A percentile compares a stretch with the other conserved stretches of the same genome.
These are phyloP conservation scores for Suillus variegatus DNA, from an alignment of 768 basidiomycete species.

Conservation along the genomic window DNA sequence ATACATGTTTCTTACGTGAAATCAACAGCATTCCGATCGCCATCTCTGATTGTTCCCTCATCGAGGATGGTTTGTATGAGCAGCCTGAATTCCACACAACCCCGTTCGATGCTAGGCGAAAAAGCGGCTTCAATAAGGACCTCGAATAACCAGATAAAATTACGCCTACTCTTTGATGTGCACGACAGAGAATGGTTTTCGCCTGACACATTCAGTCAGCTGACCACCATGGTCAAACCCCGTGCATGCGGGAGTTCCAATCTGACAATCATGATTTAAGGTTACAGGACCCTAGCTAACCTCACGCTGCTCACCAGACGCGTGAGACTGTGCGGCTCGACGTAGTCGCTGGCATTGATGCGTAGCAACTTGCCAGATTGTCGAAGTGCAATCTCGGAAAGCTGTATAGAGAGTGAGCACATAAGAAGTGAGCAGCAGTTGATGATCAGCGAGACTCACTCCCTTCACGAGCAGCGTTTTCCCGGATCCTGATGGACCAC, in stretches of 20 bases:
- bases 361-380: slow-evolving; percentile 40
- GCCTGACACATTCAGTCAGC: slow-evolving; percentile 43
- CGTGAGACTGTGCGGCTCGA: slow-evolving; percentile 42
- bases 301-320: slow-evolving; percentile 26
- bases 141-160: neutral
- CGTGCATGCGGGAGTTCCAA: slow-evolving; percentile 37
- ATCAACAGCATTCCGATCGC: slow-evolving; percentile 16
- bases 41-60: slow-evolving; percentile 46
- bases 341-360: slow-evolving; percentile 49
- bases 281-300: neutral
- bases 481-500: slow-evolving; percentile 37
- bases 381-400: slow-evolving; percentile 47
- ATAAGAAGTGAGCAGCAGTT: neutral
- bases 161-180: slow-evolving; percentile 23
- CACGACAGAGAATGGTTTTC: slow-evolving; percentile 39
- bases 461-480: slow-evolving; percentile 46
- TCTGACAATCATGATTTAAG: slow-evolving; percentile 10
- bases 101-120: slow-evolving; percentile 37
- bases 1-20: slow-evolving; percentile 2
- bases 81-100: slow-evolving; percentile 42
- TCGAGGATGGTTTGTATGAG: slow-evolving; percentile 47
- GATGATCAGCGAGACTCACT: slow-evolving; percentile 1
- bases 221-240: slow-evolving; percentile 45
- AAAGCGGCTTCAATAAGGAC: neutral
- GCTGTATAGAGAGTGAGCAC: slow-evolving; percentile 7